Percentiles rank a stretch among this genome's conserved stretches.
phyloP scores from a whole-genome alignment of 1,284 basidiomycete genomes.

The Heterobasidion occidentale region DNA sequence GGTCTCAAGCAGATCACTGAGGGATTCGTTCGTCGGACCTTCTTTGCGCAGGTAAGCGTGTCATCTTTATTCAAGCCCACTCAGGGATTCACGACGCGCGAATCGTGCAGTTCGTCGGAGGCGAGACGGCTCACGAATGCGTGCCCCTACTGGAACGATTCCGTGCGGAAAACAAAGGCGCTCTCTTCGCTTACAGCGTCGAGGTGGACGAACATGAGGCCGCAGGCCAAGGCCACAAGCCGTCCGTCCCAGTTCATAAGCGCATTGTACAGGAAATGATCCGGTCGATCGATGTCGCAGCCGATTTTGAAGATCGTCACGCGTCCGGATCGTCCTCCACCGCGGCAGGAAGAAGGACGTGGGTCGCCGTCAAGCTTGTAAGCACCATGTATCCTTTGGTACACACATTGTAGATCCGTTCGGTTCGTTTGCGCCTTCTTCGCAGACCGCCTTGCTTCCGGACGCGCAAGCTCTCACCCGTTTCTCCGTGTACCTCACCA shows the following conservation, averaged over 20 bases:
- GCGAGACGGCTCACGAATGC: constrained; percentile 69
- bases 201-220: constrained; percentile 67
- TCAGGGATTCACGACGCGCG: neutral
- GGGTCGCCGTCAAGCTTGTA: constrained; percentile 80
- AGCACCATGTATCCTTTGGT: constrained; percentile 13
- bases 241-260: constrained; percentile 38
- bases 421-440: neutral
- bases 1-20: constrained; percentile 62
- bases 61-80: neutral
- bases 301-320: constrained; percentile 67
- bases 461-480: constrained; percentile 45
- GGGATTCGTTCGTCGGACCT: constrained; percentile 70
- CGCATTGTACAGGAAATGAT: constrained; percentile 67
- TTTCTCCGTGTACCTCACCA: constrained; percentile 45
- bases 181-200: constrained; percentile 80
- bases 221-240: constrained; percentile 18
- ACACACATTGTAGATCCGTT: neutral
- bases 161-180: constrained; percentile 63
- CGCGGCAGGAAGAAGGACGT: constrained; percentile 48
- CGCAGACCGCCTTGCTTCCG: constrained; percentile 54
- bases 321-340: constrained; percentile 15
- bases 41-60: constrained; percentile 68
- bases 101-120: constrained; percentile 77
- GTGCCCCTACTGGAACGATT: constrained; percentile 59
- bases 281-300: constrained; percentile 67